Evolutionary conservation across 371 early-diverging fungal genomes (phyloP).

Genomic region (Choanephora cucurbitarum): DNA sequence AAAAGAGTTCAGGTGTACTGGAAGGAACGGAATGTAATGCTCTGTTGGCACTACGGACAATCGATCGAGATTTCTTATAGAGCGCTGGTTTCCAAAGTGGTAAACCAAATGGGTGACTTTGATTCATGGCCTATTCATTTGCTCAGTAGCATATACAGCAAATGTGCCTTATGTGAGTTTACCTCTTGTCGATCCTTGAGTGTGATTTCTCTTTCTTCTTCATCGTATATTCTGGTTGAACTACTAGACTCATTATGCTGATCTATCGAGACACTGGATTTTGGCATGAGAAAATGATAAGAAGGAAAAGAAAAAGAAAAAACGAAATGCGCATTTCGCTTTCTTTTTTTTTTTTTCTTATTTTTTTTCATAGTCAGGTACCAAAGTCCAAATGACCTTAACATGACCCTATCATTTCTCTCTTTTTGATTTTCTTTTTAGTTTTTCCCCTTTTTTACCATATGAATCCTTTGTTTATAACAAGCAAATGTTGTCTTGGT

Average conservation of each 20-base stretch:
- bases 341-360: too few relatives aligned
- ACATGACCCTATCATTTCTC: too few relatives aligned
- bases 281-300: slow-evolving; percentile 2
- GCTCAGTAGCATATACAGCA: neutral
- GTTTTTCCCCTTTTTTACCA: too few relatives aligned
- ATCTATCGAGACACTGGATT: slow-evolving; percentile 1
- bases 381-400: too few relatives aligned
- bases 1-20: slow-evolving; percentile 56
- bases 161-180: slow-evolving; percentile 7
- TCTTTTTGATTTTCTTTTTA: too few relatives aligned
- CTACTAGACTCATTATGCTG: slow-evolving; percentile 8
- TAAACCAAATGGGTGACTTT: slow-evolving; percentile 89
- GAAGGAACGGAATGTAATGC: slow-evolving; percentile 82
- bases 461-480: too few relatives aligned
- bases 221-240: slow-evolving; percentile 11
- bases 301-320: slow-evolving; percentile 1
- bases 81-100: slow-evolving; percentile 97
- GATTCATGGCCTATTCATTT: slow-evolving; percentile 69
- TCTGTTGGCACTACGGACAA: slow-evolving; percentile 73
- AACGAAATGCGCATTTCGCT: too few relatives aligned
- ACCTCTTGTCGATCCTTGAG: slow-evolving; percentile 72
- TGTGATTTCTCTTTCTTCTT: slow-evolving; percentile 50
- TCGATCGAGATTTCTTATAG: slow-evolving; percentile 91
- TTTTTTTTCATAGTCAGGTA: too few relatives aligned
- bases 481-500: too few relatives aligned